Base-by-base conservation (phyloP, 2,329 filamentous ascomycete genomes). In the Apiospora sp. region DNA sequence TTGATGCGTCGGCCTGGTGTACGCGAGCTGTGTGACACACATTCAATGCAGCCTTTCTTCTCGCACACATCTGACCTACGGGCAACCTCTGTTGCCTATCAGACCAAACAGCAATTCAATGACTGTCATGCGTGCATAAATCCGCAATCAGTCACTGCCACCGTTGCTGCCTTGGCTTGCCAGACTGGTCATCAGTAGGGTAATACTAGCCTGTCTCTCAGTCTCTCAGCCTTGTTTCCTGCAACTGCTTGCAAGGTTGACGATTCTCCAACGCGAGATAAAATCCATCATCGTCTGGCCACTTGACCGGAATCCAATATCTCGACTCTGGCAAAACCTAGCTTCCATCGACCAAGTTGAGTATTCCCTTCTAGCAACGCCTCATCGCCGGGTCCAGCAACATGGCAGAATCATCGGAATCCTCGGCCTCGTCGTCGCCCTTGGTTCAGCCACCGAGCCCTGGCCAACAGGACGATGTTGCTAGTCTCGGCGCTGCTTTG, bases 191-290 rank as follows among this genome's bases (percentile, higher is more conserved):
- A 30, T 30, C 27, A 30, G 27, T 4, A 30, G 27, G 27, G 27
- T 30, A 30, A 30, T 30, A n/a, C n/a, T n/a, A 30, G 4, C 27
- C 27, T 30, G 27, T 30, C 27, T 10, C 37, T 41, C 37, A 41
- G 27, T 37, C 54, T 37, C 54, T 61, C 54, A 61, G 54, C 54
- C 54, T 37, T 61, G 54, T 61, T 37, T 61, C 54, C 16, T 30
- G 19, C 54, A 37, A 3, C 27, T 30, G 2, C 16, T 37, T 34
- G 30, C 27, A 22, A 61, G 2, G 13, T 34, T 64, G 10, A 41
- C n/a, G 5, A 4, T 64, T 10, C 6, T 41, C 19, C 30, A 64
- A 10, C 30, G n/a, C 34, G 13, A 13, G 13, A 22, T 37, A 37
- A n/a, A 14, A 64, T n/a, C 16, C 54, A 41, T 41, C 49, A n/a